Percentiles rank a stretch among this genome's conserved stretches.
These are phyloP conservation scores for Candida lessepsii DNA, from an alignment of 805 yeast genomes.

Conservation along the genomic window DNA sequence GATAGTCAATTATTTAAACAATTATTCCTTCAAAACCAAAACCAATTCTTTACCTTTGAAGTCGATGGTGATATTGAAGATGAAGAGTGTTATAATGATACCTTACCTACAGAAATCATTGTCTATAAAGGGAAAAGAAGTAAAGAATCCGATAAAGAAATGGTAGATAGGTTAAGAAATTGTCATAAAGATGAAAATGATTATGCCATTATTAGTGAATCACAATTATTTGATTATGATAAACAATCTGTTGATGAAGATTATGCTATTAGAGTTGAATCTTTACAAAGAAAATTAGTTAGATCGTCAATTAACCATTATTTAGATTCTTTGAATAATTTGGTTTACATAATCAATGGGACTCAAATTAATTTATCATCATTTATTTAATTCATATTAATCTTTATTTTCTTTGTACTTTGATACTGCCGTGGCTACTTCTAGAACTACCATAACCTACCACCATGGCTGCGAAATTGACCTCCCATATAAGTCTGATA, in stretches of 20 bases:
- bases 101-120: constrained; percentile 12
- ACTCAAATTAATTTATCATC: constrained; percentile 5
- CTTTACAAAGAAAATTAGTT: constrained; percentile 11
- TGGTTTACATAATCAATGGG: constrained; percentile 16
- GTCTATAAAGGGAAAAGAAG: constrained; percentile 12
- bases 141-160: constrained; percentile 11
- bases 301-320: constrained; percentile 8
- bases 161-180: constrained; percentile 13
- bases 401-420: too few species aligned
- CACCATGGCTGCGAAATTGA: too few species aligned
- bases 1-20: constrained; percentile 13
- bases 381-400: background rate
- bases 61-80: constrained; percentile 10
- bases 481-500: too few species aligned
- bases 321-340: constrained; percentile 12
- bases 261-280: constrained; percentile 12
- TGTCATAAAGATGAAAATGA: constrained; percentile 1
- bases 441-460: too few species aligned
- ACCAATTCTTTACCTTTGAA: constrained; percentile 1
- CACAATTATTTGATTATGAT: constrained; percentile 9
- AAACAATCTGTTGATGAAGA: constrained; percentile 1
- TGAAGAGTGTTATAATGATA: constrained; percentile 13
- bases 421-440: too few species aligned
- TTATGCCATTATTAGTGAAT: constrained; percentile 12
- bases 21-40: constrained; percentile 9